Evolutionary conservation across 2,329 filamentous ascomycete genomes (phyloP).

Genomic region (Albophoma yamanashiensis): DNA sequence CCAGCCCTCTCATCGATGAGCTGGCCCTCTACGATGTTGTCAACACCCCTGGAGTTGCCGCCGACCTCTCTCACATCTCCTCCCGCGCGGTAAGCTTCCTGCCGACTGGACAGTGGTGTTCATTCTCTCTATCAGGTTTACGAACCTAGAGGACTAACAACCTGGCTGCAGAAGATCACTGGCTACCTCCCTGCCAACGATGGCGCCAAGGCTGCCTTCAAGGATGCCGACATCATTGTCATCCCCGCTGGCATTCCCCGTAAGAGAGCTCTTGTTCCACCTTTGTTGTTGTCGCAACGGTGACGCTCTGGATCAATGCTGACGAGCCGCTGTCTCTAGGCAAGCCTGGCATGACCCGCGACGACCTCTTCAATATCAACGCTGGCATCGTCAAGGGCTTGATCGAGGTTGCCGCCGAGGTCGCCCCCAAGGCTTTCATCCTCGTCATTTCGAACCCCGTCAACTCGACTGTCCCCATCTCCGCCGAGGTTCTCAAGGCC

Average conservation of each 20-base stretch:
- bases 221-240: slow-evolving; percentile 88
- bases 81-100: slow-evolving; percentile 56
- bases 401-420: slow-evolving; percentile 77
- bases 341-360: slow-evolving; percentile 98
- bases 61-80: slow-evolving; percentile 96
- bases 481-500: slow-evolving; percentile 90
- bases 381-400: slow-evolving; percentile 94
- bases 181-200: slow-evolving; percentile 82
- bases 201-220: slow-evolving; percentile 79
- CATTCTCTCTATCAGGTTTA: background rate
- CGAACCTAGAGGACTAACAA: background rate
- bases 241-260: slow-evolving; percentile 97
- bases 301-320: background rate
- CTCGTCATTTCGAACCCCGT: slow-evolving; percentile 99
- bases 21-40: slow-evolving; percentile 98
- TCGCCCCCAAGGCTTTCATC: slow-evolving; percentile 85
- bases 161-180: slow-evolving; percentile 57
- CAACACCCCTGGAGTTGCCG: slow-evolving; percentile 91
- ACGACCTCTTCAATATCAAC: slow-evolving; percentile 99
- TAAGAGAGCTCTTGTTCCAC: slow-evolving; percentile 32
- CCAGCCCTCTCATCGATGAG: slow-evolving; percentile 77
- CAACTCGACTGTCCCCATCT: slow-evolving; percentile 97
- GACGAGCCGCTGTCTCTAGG: slow-evolving; percentile 37
- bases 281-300: background rate
- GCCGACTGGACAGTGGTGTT: slow-evolving; percentile 1